A percentile compares a stretch with the other conserved stretches of the same genome.
Conservation (phyloP, 306 rosid genomes). For the Parietaria judaica region DNA sequence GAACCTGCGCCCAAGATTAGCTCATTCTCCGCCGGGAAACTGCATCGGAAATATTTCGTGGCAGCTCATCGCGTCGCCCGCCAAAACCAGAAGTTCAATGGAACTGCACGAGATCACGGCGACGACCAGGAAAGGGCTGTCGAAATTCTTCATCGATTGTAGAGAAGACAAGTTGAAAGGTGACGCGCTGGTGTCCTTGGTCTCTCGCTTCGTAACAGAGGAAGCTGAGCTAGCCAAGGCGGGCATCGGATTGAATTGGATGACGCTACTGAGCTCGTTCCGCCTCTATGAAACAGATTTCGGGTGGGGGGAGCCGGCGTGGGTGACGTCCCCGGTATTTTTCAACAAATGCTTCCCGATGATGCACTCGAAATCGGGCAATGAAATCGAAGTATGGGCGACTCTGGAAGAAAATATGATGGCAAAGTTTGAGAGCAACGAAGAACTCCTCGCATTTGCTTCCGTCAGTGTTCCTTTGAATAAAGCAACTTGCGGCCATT, state of each 20-base stretch:
- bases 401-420: neutral
- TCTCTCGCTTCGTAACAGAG: too few species aligned
- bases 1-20: neutral
- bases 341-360: neutral
- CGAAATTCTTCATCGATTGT: too few species aligned
- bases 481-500: too few species aligned
- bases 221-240: too few species aligned
- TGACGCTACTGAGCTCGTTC: neutral
- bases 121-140: neutral
- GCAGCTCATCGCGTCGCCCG: neutral
- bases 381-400: neutral
- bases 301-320: neutral
- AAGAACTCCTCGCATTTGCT: conserved; percentile 1
- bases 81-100: too few species aligned
- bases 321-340: neutral
- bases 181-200: too few species aligned
- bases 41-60: neutral
- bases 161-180: too few species aligned
- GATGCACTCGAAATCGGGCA: neutral
- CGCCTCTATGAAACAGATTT: too few species aligned
- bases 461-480: neutral
- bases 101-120: neutral
- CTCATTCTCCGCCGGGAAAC: neutral
- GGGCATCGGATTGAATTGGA: too few species aligned
- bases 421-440: neutral